Percentiles rank a stretch among this genome's conserved stretches.
Evolutionary conservation across 192 early-diverging fungal species (phyloP).

Genomic region (Cladochytrium replicatum): DNA sequence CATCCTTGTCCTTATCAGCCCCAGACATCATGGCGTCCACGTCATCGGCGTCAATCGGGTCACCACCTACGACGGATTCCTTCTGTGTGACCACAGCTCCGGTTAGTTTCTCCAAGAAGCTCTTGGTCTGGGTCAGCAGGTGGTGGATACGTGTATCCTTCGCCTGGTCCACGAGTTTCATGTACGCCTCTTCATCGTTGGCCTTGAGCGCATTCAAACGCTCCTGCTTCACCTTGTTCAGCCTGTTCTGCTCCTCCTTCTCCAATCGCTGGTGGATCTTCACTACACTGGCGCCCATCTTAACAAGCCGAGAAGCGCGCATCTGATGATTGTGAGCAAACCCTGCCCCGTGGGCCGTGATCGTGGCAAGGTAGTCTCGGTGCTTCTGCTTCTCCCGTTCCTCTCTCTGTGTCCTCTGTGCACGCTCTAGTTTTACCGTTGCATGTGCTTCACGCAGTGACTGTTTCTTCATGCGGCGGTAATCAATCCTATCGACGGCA

Average conservation of each 20-base stretch:
- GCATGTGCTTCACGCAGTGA: constrained; percentile 73
- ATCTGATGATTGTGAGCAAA: constrained; percentile 63
- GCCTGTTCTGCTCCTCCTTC: constrained; percentile 89
- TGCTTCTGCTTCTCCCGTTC: constrained; percentile 74
- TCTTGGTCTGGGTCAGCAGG: constrained; percentile 80
- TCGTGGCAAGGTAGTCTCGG: constrained; percentile 63
- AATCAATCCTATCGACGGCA: constrained; percentile 63
- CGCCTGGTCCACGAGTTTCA: constrained; percentile 86
- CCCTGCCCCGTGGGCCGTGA: constrained; percentile 63
- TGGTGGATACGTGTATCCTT: constrained; percentile 95
- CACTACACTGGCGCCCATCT: constrained; percentile 67
- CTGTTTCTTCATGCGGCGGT: constrained; percentile 54
- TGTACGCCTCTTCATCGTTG: constrained; percentile 96
- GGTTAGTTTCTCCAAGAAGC: constrained; percentile 73
- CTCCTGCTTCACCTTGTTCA: constrained; percentile 77
- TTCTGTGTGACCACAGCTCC: constrained; percentile 77
- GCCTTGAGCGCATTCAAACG: constrained; percentile 93
- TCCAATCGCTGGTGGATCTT: constrained; percentile 71
- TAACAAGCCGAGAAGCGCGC: constrained; percentile 49
- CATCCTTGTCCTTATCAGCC: constrained; percentile 32
- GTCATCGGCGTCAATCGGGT: constrained; percentile 36
- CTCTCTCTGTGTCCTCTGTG: constrained; percentile 78
- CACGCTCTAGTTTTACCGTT: constrained; percentile 85
- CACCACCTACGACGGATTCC: constrained; percentile 36
- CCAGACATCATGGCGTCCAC: constrained; percentile 30